Evolutionary conservation across 345 rosid genomes (phyloP).

Genomic region (Triadica sebifera): DNA sequence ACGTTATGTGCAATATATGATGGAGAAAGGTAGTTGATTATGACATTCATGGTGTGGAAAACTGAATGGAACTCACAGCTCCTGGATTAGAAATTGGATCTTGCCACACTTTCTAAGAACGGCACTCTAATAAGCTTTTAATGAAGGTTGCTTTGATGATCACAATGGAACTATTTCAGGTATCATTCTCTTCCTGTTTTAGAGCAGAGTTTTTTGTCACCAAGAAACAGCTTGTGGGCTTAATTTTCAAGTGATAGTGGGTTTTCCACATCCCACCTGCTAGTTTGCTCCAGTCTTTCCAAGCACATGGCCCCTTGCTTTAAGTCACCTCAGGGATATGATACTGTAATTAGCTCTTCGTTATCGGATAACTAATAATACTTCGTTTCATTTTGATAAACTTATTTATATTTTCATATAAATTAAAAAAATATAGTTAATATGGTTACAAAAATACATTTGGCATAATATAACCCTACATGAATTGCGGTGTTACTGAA

Average conservation of each 20-base stretch:
- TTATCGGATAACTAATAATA: background rate
- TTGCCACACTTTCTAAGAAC: slow-evolving; percentile 1
- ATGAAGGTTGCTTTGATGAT: slow-evolving; percentile 28
- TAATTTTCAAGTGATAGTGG: slow-evolving; percentile 30
- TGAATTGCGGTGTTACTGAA: too few species aligned
- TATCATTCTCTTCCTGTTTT: slow-evolving; percentile 21
- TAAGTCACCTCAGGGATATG: slow-evolving; percentile 30
- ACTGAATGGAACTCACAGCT: slow-evolving; percentile 25
- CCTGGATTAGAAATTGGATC: slow-evolving; percentile 22
- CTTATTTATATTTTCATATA: too few species aligned
- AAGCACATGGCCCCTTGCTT: slow-evolving; percentile 31
- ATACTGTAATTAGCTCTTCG: slow-evolving; percentile 15
- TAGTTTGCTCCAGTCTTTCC: slow-evolving; percentile 33
- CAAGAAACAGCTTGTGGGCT: slow-evolving; percentile 20
- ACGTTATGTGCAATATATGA: background rate
- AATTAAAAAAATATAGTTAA: too few species aligned
- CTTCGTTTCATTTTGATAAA: too few species aligned
- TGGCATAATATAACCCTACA: too few species aligned
- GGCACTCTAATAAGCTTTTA: slow-evolving; percentile 4
- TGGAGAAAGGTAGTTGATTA: background rate
- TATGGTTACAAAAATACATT: too few species aligned
- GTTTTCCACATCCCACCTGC: slow-evolving; percentile 27
- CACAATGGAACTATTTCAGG: slow-evolving; percentile 12
- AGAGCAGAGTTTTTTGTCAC: slow-evolving; percentile 25
- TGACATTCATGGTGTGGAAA: slow-evolving; percentile 25